Percentiles rank a stretch among this genome's conserved stretches.
phyloP scores from a whole-genome alignment of 345 rosid species.

The Adansonia digitata region DNA sequence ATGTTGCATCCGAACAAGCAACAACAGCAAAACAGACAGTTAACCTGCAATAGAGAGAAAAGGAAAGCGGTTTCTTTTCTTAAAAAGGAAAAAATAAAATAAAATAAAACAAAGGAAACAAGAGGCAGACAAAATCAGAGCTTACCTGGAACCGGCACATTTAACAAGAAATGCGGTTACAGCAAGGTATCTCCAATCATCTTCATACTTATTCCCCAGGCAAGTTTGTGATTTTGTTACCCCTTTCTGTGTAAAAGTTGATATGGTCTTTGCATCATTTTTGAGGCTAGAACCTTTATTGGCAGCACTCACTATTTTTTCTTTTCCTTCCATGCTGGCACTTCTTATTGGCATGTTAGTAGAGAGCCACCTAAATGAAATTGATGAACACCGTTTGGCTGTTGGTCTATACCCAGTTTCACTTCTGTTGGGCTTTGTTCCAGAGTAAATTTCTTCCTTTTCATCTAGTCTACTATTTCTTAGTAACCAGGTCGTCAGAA shows the following conservation, averaged over 20 bases:
- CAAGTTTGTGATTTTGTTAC: slow-evolving; percentile 21
- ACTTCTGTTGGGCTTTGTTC: slow-evolving; percentile 8
- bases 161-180: slow-evolving; percentile 88
- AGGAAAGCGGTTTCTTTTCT: background rate
- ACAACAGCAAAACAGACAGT: slow-evolving; percentile 73
- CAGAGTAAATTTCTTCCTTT: slow-evolving; percentile 22
- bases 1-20: slow-evolving; percentile 93
- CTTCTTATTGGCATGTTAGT: slow-evolving; percentile 81
- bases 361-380: slow-evolving; percentile 94
- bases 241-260: slow-evolving; percentile 16
- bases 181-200: slow-evolving; percentile 96
- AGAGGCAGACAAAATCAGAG: background rate
- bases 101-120: background rate
- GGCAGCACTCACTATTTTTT: slow-evolving; percentile 20
- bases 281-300: slow-evolving; percentile 20
- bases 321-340: slow-evolving; percentile 34
- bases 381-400: slow-evolving; percentile 36
- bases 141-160: slow-evolving; percentile 68
- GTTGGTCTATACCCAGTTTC: slow-evolving; percentile 24
- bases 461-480: slow-evolving; percentile 37
- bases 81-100: too few species aligned
- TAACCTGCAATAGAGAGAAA: slow-evolving; percentile 48
- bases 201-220: slow-evolving; percentile 49
- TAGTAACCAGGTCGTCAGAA: slow-evolving; percentile 78
- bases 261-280: slow-evolving; percentile 18